Base-by-base conservation (phyloP, 805 yeast species). In the Starmerella cellae region DNA sequence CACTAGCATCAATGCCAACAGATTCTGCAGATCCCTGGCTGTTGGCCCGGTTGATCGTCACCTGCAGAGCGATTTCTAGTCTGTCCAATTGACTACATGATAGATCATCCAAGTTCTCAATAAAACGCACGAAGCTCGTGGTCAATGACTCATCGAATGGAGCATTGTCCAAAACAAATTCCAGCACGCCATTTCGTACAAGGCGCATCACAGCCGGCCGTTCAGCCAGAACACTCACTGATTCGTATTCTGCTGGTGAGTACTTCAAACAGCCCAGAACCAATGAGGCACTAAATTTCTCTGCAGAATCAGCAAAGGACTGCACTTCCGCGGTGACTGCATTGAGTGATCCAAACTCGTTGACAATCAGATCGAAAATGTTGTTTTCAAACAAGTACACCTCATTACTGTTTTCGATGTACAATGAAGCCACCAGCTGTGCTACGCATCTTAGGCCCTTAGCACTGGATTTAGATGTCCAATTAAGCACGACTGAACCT, bases 41-140 rank as follows among this genome's bases (percentile, higher is more conserved):
- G 17, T 19, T 26, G 16, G 5, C 26, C 5, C 55, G 34, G 21
- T 26, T 21, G 39, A 84, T 60, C 0, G 87, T 76, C 1, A 79
- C 69, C 61, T 82, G 81, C 36, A 83, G 62, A 41, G 70, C 68
- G 67, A 84, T 71, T 63, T 79, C 87, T 23, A 78, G 62, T 4
- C 65, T 50, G 23, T 70, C 74, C 3, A 73, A n/a, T 17, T 40
- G 35, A 2, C 35, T n/a, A 2, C 36, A 13, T 9, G 45, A 4
- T 13, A 41, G 37, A 9, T 24, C 40, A 4, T 28, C 44, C 2
- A 36, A 30, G 3, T 16, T 5, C 37, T 49, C 55, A 22, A 51
- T 43, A 14, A 51, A 22, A 20, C 21, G 31, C 3, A 48, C 47
- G 9, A 46, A 24, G 11, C 43, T 36, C 2, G 47, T 39, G 8